phyloP scores from a whole-genome alignment of 208 protist genomes.

The Herpetomonas muscarum region DNA sequence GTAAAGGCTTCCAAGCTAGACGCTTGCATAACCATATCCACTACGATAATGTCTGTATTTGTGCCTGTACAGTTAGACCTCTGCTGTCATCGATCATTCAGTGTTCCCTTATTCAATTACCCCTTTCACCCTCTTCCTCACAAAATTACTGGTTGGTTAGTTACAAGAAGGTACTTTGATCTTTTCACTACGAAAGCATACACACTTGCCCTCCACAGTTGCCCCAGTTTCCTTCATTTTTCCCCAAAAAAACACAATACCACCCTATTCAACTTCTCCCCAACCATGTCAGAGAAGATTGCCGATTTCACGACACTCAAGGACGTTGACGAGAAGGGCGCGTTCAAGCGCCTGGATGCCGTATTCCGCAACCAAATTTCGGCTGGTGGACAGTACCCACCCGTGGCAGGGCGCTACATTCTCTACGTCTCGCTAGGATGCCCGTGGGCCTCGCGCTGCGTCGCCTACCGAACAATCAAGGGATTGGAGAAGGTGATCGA shows the following conservation, averaged over 20 bases:
- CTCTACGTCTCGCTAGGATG: slow-evolving; percentile 88
- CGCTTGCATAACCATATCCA: too few relatives aligned
- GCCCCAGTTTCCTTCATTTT: too few relatives aligned
- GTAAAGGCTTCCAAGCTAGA: too few relatives aligned
- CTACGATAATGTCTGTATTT: too few relatives aligned
- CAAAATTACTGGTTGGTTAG: too few relatives aligned
- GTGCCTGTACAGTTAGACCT: too few relatives aligned
- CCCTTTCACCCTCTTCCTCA: too few relatives aligned
- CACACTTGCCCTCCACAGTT: too few relatives aligned
- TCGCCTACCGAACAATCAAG: slow-evolving; percentile 44
- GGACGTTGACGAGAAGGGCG: slow-evolving; percentile 45
- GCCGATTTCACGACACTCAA: slow-evolving; percentile 17
- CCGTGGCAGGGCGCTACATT: slow-evolving; percentile 70
- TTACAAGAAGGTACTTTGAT: too few relatives aligned
- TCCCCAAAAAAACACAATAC: not conserved
- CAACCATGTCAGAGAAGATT: not conserved
- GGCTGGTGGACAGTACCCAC: slow-evolving; percentile 26
- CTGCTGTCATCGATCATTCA: too few relatives aligned
- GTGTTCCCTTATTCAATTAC: too few relatives aligned
- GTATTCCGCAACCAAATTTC: slow-evolving; percentile 50
- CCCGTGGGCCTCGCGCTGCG: slow-evolving; percentile 76
- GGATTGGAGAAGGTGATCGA: slow-evolving; percentile 58
- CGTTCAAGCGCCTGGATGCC: slow-evolving; percentile 52
- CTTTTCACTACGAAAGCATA: too few relatives aligned
- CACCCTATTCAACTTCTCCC: not conserved